phyloP scores from a whole-genome alignment of 495 filamentous ascomycete species.

The Echria macrotheca region DNA sequence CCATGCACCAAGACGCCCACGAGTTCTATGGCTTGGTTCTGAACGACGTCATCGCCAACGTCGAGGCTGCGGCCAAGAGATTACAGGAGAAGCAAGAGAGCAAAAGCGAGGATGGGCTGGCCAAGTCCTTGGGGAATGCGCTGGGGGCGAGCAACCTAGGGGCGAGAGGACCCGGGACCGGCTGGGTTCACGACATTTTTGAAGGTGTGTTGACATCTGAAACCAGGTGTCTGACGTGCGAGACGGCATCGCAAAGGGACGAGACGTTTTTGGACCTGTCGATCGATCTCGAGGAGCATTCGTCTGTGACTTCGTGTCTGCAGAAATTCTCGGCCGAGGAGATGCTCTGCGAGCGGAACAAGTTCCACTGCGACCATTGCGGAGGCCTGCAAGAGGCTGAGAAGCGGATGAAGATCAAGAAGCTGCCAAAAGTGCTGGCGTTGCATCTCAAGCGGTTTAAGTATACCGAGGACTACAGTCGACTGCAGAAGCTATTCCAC shows the following conservation, averaged over 20 bases:
- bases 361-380: constrained; percentile 97
- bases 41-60: constrained; percentile 93
- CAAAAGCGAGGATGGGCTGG: constrained; percentile 26
- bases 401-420: constrained; percentile 99
- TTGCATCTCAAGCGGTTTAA: constrained; percentile 96
- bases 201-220: constrained; percentile 93
- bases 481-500: constrained; percentile 94
- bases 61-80: constrained; percentile 72
- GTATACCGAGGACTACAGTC: constrained; percentile 89
- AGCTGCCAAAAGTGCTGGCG: constrained; percentile 83
- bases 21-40: constrained; percentile 92
- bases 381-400: constrained; percentile 96
- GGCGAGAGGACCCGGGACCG: constrained; percentile 48
- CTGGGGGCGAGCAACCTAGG: constrained; percentile 40
- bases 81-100: constrained; percentile 44
- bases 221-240: constrained; percentile 93
- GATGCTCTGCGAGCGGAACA: constrained; percentile 97
- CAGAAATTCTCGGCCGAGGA: constrained; percentile 95
- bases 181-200: constrained; percentile 97
- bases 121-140: constrained; percentile 37
- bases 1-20: constrained; percentile 98
- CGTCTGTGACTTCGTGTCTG: constrained; percentile 92
- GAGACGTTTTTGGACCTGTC: constrained; percentile 94
- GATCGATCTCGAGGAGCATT: constrained; percentile 92
- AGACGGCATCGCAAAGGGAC: constrained; percentile 90